A percentile compares a stretch with the other conserved stretches of the same genome.
Conservation (phyloP, 495 filamentous ascomycete species). For the Xylaria curta region DNA sequence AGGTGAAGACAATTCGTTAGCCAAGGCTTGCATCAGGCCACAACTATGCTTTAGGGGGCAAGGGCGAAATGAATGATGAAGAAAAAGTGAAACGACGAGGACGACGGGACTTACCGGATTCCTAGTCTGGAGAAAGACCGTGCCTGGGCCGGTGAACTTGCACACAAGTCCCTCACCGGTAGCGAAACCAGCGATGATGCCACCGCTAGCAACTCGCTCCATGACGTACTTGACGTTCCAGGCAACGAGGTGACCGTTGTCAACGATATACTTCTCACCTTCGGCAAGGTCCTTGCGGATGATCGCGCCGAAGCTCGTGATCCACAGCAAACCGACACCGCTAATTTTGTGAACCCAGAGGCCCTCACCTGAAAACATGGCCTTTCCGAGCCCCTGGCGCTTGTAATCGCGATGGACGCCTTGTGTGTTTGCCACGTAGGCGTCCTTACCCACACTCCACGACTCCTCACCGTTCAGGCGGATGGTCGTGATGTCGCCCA, state of each 20-base stretch:
- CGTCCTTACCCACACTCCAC: slow-evolving; percentile 85
- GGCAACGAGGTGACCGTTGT: slow-evolving; percentile 95
- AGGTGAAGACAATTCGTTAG: slow-evolving; percentile 27
- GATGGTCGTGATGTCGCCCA: slow-evolving; percentile 88
- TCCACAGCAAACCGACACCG: slow-evolving; percentile 81
- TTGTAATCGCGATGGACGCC: slow-evolving; percentile 84
- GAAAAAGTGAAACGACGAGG: neutral
- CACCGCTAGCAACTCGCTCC: slow-evolving; percentile 87
- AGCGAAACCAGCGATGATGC: slow-evolving; percentile 79
- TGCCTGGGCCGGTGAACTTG: slow-evolving; percentile 91
- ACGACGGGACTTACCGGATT: slow-evolving; percentile 65
- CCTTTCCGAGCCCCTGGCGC: slow-evolving; percentile 85
- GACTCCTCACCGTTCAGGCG: slow-evolving; percentile 69
- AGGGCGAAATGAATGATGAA: neutral
- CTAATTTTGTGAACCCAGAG: slow-evolving; percentile 88
- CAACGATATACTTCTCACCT: slow-evolving; percentile 86
- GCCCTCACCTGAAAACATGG: slow-evolving; percentile 91
- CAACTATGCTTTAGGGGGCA: neutral
- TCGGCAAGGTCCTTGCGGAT: slow-evolving; percentile 88
- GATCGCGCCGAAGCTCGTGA: slow-evolving; percentile 93
- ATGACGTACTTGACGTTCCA: slow-evolving; percentile 96
- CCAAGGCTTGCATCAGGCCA: neutral
- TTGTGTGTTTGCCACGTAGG: slow-evolving; percentile 78
- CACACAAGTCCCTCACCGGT: slow-evolving; percentile 90
- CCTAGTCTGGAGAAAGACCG: slow-evolving; percentile 91